Base-by-base conservation (phyloP, 192 early-diverging fungal species). In the Coemansia aciculifera region DNA sequence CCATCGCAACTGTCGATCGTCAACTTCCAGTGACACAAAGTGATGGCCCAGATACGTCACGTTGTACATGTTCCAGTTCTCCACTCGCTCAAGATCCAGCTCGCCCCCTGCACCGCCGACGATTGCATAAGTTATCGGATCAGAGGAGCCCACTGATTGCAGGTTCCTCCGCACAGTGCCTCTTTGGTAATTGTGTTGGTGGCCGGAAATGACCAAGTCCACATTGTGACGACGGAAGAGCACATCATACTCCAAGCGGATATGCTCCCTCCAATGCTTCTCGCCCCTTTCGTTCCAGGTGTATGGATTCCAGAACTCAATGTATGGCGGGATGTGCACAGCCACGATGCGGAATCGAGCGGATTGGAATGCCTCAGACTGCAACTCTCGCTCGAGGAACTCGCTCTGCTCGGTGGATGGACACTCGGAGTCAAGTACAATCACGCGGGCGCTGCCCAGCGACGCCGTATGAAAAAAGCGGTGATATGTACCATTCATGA, bases 151-250 rank as follows among this genome's bases (percentile, higher is more conserved):
- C 3, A 66, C 62, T 60, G 85, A 68, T 9, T 46, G 23, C 1
- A 8, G 36, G 13, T 19, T 52, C 1, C 67, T 66, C 9, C n/a
- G 57, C 1, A 83, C 51, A 4, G 75, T 83, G n/a, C 73, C 66
- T 17, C 91, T 79, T 78, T 89, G 86, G 64, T 92, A 92, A 64
- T 92, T 92, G 68, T 92, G 91, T 64, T 92, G 91, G 62, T 92
- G 91, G 3, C 91, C 91, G 5, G 90, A 91, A 19, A 92, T 87
- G 6, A 92, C 89, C 37, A 92, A 64, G 65, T 92, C 91, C 2
- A 92, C 90, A n/a, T 78, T 73, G 59, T 88, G 63, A 31, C 84
- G 60, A 48, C 88, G 85, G 71, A 92, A 92, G 39, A 91, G 59
- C 9, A 85, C 81, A 10, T 89, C 90, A 63, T 86, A 92, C 21